Evolutionary conservation across 305 asterid species (phyloP).

Genomic region (Ilex paraguariensis): DNA sequence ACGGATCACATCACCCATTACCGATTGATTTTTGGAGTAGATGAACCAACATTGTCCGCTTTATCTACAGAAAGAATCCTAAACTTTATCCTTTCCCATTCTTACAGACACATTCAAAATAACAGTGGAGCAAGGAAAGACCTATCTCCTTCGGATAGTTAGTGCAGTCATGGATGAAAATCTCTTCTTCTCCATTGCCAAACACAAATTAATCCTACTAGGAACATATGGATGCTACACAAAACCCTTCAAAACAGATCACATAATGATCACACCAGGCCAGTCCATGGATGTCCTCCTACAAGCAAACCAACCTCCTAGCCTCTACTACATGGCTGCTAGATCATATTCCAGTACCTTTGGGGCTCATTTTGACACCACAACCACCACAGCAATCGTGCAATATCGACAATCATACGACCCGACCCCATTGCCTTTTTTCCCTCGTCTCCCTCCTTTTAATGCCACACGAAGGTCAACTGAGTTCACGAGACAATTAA

Average conservation of each 20-base stretch:
- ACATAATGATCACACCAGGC: constrained; percentile 35
- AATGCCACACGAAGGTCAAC: constrained; percentile 36
- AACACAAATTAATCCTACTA: constrained; percentile 25
- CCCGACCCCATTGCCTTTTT: not conserved
- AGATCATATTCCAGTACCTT: constrained; percentile 27
- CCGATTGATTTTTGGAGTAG: too few relatives aligned
- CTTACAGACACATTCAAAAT: constrained; percentile 15
- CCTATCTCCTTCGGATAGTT: constrained; percentile 12
- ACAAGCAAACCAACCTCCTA: constrained; percentile 28
- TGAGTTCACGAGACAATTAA: constrained; percentile 34
- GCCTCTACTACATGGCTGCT: constrained; percentile 56
- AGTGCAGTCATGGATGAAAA: constrained; percentile 23
- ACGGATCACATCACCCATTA: too few relatives aligned
- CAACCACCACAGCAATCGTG: constrained; percentile 47
- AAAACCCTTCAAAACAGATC: constrained; percentile 19
- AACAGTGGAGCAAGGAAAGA: not conserved
- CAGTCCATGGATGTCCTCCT: constrained; percentile 61
- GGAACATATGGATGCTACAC: constrained; percentile 27
- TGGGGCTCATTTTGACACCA: constrained; percentile 25
- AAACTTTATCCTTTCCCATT: too few relatives aligned
- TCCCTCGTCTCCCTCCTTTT: constrained; percentile 43
- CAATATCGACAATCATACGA: constrained; percentile 15
- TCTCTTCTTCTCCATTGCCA: constrained; percentile 19
- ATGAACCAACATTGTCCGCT: too few relatives aligned
- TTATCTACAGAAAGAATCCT: too few relatives aligned